Percentiles rank a stretch among this genome's conserved stretches.
These are phyloP conservation scores for Nemania sp. DNA, from an alignment of 2,329 filamentous ascomycete genomes.

Conservation along the genomic window DNA sequence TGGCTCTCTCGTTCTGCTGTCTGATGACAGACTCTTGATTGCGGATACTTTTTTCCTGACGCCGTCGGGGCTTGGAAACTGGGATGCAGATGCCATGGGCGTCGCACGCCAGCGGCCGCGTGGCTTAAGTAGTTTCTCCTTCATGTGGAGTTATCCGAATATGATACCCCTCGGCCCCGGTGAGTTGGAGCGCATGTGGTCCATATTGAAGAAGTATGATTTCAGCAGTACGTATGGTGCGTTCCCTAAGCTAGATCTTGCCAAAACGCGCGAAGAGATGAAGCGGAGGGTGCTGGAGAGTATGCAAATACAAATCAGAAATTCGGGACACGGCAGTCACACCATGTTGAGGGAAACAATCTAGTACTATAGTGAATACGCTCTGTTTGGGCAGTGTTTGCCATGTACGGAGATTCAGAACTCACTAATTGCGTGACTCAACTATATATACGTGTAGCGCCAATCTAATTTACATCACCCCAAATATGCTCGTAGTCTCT, in stretches of 20 bases:
- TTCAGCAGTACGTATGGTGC: conserved; percentile 70
- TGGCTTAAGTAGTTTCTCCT: conserved; percentile 61
- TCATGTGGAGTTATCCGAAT: conserved; percentile 79
- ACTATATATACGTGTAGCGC: too few species aligned
- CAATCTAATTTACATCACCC: too few species aligned
- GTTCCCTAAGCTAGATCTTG: conserved; percentile 66
- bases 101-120: conserved; percentile 42
- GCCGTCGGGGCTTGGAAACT: conserved; percentile 57
- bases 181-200: conserved; percentile 71
- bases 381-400: too few species aligned
- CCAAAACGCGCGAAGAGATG: conserved; percentile 50
- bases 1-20: conserved; percentile 70
- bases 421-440: too few species aligned
- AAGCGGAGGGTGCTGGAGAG: conserved; percentile 72
- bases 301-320: conserved; percentile 71
- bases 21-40: conserved; percentile 65
- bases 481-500: too few species aligned
- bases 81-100: conserved; percentile 49
- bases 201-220: conserved; percentile 60
- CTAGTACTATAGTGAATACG: conserved; percentile 7
- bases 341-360: conserved; percentile 41
- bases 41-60: conserved; percentile 78
- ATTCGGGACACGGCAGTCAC: conserved; percentile 51
- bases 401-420: not conserved
- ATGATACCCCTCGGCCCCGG: conserved; percentile 70